phyloP scores from a whole-genome alignment of 2,329 filamentous ascomycete genomes.

The Nemania sp. region DNA sequence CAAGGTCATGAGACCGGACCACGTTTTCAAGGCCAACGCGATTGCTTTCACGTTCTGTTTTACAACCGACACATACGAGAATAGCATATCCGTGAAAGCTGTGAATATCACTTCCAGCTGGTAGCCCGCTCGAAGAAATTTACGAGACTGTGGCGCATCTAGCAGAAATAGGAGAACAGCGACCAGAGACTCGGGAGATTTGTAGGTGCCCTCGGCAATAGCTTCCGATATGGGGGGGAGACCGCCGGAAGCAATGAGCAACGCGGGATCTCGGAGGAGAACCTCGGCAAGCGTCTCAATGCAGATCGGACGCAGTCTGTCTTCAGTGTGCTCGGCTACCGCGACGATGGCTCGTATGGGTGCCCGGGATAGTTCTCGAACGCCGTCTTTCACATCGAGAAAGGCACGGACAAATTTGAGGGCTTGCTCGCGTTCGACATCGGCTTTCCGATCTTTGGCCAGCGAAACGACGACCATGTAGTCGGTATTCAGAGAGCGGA shows the following conservation, averaged over 20 bases:
- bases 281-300: slow-evolving; percentile 93
- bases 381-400: slow-evolving; percentile 90
- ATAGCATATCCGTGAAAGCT: slow-evolving; percentile 82
- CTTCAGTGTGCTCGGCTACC: slow-evolving; percentile 83
- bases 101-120: slow-evolving; percentile 90
- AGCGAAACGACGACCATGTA: slow-evolving; percentile 89
- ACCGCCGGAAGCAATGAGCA: slow-evolving; percentile 82
- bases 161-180: slow-evolving; percentile 87
- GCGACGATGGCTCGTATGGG: slow-evolving; percentile 89
- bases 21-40: slow-evolving; percentile 85
- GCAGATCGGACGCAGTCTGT: slow-evolving; percentile 85
- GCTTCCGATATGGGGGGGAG: slow-evolving; percentile 88
- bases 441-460: slow-evolving; percentile 95
- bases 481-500: slow-evolving; percentile 86
- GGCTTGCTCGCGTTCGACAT: slow-evolving; percentile 94
- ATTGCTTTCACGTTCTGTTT: slow-evolving; percentile 94
- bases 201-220: slow-evolving; percentile 86
- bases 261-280: slow-evolving; percentile 78
- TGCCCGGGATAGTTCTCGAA: slow-evolving; percentile 81
- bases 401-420: slow-evolving; percentile 96
- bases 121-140: slow-evolving; percentile 83
- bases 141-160: slow-evolving; percentile 78
- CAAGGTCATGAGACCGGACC: slow-evolving; percentile 87
- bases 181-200: slow-evolving; percentile 86
- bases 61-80: slow-evolving; percentile 62